Conservation (phyloP, 2,329 filamentous ascomycete genomes). For the Alternaria conjuncta region DNA sequence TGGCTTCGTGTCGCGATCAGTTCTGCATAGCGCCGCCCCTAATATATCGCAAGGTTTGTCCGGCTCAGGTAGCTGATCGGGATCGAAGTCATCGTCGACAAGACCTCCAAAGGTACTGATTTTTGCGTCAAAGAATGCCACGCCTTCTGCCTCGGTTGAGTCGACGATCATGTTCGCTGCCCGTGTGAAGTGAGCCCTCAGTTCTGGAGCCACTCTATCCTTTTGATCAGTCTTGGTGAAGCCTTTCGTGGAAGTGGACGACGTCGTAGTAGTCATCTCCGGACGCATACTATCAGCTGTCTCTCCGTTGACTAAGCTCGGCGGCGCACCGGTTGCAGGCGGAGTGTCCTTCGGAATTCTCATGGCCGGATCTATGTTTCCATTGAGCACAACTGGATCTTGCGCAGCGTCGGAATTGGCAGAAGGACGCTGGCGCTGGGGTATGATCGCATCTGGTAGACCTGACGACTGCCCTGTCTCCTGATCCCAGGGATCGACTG, state of each 20-base stretch:
- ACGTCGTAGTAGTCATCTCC: constrained; percentile 28
- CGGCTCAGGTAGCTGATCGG: constrained; percentile 38
- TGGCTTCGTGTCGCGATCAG: constrained; percentile 10
- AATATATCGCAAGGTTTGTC: constrained; percentile 44
- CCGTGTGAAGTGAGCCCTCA: constrained; percentile 42
- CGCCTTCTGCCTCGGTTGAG: constrained; percentile 46
- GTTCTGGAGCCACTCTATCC: constrained; percentile 37
- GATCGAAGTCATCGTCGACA: constrained; percentile 44
- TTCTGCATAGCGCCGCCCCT: constrained; percentile 35
- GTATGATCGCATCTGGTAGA: constrained; percentile 16
- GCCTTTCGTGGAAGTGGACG: constrained; percentile 26
- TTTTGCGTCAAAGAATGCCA: constrained; percentile 48
- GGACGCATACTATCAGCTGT: constrained; percentile 20
- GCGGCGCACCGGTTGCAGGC: constrained; percentile 27
- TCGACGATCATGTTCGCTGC: constrained; percentile 50
- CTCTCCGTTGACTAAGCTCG: constrained; percentile 28
- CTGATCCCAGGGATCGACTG: constrained; percentile 38
- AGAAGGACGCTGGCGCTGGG: constrained; percentile 29
- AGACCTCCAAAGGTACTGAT: constrained; percentile 47
- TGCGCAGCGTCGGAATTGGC: constrained; percentile 20
- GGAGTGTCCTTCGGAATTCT: constrained; percentile 17
- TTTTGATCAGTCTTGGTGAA: constrained; percentile 25
- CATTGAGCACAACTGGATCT: constrained; percentile 22
- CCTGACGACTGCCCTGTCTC: constrained; percentile 19
- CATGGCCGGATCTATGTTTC: constrained; percentile 31